phyloP scores from a whole-genome alignment of 495 filamentous ascomycete species.

The Glutinoglossum americanum region DNA sequence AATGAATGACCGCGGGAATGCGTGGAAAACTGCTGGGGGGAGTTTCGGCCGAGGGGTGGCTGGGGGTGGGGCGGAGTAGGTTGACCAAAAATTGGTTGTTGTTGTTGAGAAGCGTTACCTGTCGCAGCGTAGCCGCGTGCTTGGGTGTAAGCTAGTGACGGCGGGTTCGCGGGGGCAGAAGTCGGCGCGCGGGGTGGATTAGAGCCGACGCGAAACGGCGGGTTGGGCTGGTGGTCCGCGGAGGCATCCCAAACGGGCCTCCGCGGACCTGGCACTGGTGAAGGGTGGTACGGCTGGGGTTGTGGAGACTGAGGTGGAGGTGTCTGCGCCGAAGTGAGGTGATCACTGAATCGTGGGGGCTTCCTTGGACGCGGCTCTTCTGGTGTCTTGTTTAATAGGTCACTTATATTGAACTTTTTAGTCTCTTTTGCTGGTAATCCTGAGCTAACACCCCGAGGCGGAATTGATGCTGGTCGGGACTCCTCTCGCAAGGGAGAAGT shows the following conservation, averaged over 20 bases:
- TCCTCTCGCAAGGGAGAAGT: neutral
- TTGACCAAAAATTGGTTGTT: neutral
- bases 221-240: neutral
- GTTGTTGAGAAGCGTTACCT: constrained; percentile 8
- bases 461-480: neutral
- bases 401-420: constrained; percentile 1
- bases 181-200: neutral
- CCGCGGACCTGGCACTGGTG: neutral
- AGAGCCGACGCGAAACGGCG: neutral
- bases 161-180: neutral
- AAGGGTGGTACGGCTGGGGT: neutral
- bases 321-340: neutral
- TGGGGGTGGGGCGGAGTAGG: neutral
- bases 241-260: neutral
- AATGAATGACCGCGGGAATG: neutral
- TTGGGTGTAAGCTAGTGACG: neutral
- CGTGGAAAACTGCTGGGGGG: neutral
- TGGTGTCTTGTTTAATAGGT: neutral
- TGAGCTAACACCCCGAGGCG: neutral
- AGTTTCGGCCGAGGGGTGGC: neutral
- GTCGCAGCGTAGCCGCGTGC: neutral
- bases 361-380: constrained; percentile 3
- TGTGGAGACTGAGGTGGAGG: constrained; percentile 1
- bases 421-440: neutral
- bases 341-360: neutral